Conservation (phyloP, 129 eudicot species). For the Silybum marianum region DNA sequence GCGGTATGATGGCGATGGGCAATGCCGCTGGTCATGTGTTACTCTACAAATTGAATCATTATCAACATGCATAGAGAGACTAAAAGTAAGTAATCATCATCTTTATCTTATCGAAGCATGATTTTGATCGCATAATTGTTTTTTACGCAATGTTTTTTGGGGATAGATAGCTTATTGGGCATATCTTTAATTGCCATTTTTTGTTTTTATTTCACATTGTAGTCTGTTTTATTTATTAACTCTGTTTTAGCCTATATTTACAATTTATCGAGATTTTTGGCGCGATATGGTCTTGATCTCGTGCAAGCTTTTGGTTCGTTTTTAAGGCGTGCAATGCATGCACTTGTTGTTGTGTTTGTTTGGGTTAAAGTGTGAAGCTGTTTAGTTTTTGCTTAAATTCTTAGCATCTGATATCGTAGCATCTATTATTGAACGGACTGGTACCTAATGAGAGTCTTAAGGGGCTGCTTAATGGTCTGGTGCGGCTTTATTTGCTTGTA, state of each 20-base stretch:
- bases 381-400: not conserved
- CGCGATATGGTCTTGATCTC: not conserved
- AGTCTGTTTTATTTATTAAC: not conserved
- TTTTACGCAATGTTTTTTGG: not conserved
- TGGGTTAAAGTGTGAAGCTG: not conserved
- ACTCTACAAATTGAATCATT: conserved; percentile 88
- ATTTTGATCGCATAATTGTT: not conserved
- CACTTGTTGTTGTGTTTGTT: not conserved
- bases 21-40: conserved; percentile 83
- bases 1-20: conserved; percentile 91
- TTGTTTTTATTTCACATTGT: not conserved
- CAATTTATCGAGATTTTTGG: not conserved
- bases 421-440: not conserved
- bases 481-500: not conserved
- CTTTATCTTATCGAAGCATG: not conserved
- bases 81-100: conserved; percentile 8
- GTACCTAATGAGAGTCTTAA: not conserved
- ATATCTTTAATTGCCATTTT: not conserved
- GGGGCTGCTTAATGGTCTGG: not conserved
- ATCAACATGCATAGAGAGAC: conserved; percentile 61
- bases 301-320: not conserved
- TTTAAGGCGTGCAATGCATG: not conserved
- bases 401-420: not conserved
- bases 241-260: not conserved
- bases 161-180: not conserved